Evolutionary conservation across 2,329 filamentous ascomycete species (phyloP), one percentile per base, ranked within the genome.

Genomic region (Alternaria dauci): DNA sequence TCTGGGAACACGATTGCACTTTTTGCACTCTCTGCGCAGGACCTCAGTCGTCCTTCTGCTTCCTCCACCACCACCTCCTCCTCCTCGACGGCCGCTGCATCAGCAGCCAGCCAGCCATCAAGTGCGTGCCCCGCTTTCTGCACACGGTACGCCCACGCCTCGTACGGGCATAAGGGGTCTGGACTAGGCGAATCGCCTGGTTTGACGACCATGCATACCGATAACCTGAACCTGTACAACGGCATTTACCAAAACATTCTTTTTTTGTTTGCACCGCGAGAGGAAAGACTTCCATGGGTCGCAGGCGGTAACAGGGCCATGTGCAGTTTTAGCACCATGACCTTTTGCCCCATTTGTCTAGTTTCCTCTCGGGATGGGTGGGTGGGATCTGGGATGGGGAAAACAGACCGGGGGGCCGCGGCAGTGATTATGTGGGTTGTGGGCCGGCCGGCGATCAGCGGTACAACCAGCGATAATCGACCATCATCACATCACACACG

Each of bases 71-170:
- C n/a, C n/a, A n/a, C n/a, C n/a, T n/a, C n/a, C n/a, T n/a, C n/a
- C n/a, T n/a, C n/a, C n/a, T n/a, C n/a, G n/a, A n/a, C n/a, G n/a
- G n/a, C n/a, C 16, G 14, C n/a, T 18, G 7, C n/a, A 23, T 38
- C 41, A 23, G 20, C 20, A 23, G 20, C 20, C 20, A 23, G 20
- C 20, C 20, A 36, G 52, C 28, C 28, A 20, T 44, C 2, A 34
- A 46, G 18, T 50, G 46, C 20, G 39, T 55, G 44, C 53, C 53
- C 53, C 55, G 48, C 55, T 36, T 26, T 52, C 32, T 34, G 41
- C 55, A 50, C 23, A 36, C 0, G 30, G 46, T 25, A 34, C 46
- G n/a, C 30, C 23, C 36, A 50, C 36, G 36, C 36, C 36, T 34
- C 18, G 8, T 4, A 12, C 2, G 4, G 36, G 52, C 32, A 34